Percentiles rank a stretch among this genome's conserved stretches.
These are phyloP conservation scores for Solanum bukasovii DNA, from an alignment of 257 asterid genomes.

Conservation along the genomic window DNA sequence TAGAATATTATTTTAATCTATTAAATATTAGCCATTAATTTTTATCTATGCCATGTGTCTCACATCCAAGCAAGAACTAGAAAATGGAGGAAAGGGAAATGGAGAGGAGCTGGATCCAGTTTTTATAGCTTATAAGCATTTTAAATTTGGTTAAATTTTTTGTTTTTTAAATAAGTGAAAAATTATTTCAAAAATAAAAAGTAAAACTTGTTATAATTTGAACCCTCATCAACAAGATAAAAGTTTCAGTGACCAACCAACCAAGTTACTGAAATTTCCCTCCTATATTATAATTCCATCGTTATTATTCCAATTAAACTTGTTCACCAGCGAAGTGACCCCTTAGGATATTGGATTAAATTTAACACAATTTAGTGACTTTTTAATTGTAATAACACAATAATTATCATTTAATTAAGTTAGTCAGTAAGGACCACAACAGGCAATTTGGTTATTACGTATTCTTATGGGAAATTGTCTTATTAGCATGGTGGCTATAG, in stretches of 20 bases:
- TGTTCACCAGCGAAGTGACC: background rate
- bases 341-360: background rate
- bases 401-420: background rate
- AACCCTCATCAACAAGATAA: background rate
- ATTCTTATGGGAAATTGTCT: no score
- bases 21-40: no score
- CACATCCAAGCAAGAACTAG: no score
- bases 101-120: no score
- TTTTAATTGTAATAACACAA: background rate
- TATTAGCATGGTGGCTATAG: background rate
- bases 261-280: background rate
- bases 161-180: background rate
- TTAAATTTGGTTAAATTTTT: no score
- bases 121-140: background rate
- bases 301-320: no score
- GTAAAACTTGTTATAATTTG: background rate
- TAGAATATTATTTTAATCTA: no score
- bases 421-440: background rate
- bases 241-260: background rate
- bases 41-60: no score
- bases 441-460: no score
- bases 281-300: no score
- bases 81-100: no score
- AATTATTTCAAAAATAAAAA: no score
- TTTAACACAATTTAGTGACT: background rate